These are phyloP conservation scores for Dipodascus albidus DNA, from an alignment of 805 yeast species.

Conservation along the genomic window DNA sequence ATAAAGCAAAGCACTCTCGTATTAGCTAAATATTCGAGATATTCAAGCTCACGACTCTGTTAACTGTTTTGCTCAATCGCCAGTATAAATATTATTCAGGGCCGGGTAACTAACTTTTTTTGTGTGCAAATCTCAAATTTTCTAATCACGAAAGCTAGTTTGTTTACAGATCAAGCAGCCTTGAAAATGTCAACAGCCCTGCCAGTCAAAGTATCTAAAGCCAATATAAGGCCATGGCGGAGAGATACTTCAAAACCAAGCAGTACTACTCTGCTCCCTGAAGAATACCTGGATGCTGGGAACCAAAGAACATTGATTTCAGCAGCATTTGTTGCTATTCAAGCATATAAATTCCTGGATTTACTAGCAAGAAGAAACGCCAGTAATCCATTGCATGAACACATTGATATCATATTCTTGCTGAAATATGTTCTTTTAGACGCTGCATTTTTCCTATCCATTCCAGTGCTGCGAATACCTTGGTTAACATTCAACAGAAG, in stretches of 20 bases:
- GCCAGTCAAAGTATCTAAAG: background rate
- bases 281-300: constrained; percentile 54
- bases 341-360: constrained; percentile 77
- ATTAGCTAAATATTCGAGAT: no score
- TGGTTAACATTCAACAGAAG: constrained; percentile 53
- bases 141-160: background rate
- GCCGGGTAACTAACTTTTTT: background rate
- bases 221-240: constrained; percentile 3
- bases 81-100: no score
- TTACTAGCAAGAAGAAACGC: constrained; percentile 29
- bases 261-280: constrained; percentile 38
- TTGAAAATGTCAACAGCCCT: background rate
- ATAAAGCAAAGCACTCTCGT: no score
- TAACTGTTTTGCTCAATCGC: no score
- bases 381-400: background rate
- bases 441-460: constrained; percentile 52
- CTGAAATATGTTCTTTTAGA: constrained; percentile 67
- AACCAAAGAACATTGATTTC: constrained; percentile 62
- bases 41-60: no score
- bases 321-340: constrained; percentile 62
- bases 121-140: background rate
- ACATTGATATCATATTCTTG: constrained; percentile 41
- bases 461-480: constrained; percentile 70
- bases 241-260: background rate
- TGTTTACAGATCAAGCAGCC: background rate